A percentile compares a stretch with the other conserved stretches of the same genome.
Conservation (phyloP, 1,284 basidiomycete genomes). For the Trichosporon sp. region DNA sequence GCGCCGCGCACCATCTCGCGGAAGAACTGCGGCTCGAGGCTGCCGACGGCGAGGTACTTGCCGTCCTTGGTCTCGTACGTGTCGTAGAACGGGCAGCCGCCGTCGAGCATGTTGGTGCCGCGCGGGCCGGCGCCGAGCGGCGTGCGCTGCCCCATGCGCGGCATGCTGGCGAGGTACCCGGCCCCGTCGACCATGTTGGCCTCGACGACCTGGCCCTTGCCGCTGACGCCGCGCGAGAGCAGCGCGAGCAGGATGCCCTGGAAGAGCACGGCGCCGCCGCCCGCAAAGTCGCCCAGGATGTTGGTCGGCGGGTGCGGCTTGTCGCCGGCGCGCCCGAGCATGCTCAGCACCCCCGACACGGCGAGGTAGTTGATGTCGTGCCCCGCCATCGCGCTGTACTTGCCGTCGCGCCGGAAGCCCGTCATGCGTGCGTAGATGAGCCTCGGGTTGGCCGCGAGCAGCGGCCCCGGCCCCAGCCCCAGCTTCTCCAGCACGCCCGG, state of each 20-base stretch:
- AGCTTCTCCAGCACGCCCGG: constrained; percentile 23
- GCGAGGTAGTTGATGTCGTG: constrained; percentile 24
- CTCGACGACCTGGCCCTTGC: constrained; percentile 22
- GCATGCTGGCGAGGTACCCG: constrained; percentile 17
- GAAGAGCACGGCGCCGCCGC: constrained; percentile 20
- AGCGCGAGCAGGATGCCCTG: constrained; percentile 21
- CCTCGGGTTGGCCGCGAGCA: constrained; percentile 11
- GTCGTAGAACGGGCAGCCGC: constrained; percentile 19
- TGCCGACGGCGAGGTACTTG: constrained; percentile 15
- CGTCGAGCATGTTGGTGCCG: constrained; percentile 20
- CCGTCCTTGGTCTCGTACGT: constrained; percentile 15
- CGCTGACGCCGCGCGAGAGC: constrained; percentile 7
- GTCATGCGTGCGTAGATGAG: constrained; percentile 23
- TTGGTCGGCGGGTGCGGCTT: constrained; percentile 16
- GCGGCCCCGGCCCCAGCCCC: constrained; percentile 12
- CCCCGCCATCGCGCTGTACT: constrained; percentile 18
- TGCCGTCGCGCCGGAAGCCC: constrained; percentile 13
- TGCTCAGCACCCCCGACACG: constrained; percentile 17
- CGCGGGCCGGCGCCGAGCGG: not conserved
- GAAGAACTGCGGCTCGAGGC: constrained; percentile 24
- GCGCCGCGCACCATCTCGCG: constrained; percentile 12
- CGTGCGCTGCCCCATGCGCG: constrained; percentile 5
- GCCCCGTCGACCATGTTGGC: constrained; percentile 22
- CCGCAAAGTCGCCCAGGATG: constrained; percentile 24
- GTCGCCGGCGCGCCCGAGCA: constrained; percentile 13